phyloP scores from a whole-genome alignment of 108 stramenopile species.

The Mediolabrus comicus region DNA sequence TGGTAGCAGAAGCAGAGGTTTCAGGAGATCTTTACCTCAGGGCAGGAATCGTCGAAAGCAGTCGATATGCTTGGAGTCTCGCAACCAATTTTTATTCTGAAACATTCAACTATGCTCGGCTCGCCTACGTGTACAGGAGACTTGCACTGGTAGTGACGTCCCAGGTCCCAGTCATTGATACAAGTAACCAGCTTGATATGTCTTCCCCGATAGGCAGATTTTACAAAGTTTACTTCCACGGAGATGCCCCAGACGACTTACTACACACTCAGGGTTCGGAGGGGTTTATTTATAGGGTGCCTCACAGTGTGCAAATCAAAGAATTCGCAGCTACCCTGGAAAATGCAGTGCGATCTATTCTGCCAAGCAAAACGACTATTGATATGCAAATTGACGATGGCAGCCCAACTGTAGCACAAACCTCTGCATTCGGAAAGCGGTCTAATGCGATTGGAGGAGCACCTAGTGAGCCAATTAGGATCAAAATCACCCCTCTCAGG shows the following conservation, averaged over 20 bases:
- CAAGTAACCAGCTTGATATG: slow-evolving; percentile 64
- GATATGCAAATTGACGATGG: slow-evolving; percentile 86
- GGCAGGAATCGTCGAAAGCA: slow-evolving; percentile 81
- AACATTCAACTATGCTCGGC: slow-evolving; percentile 78
- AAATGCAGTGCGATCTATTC: slow-evolving; percentile 65
- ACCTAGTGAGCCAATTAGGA: slow-evolving; percentile 71
- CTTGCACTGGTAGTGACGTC: slow-evolving; percentile 71
- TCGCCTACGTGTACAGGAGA: slow-evolving; percentile 64
- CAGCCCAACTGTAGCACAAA: slow-evolving; percentile 38
- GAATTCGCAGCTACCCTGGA: slow-evolving; percentile 70
- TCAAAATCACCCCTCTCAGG: slow-evolving; percentile 86
- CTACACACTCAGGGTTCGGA: slow-evolving; percentile 58
- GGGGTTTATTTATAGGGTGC: slow-evolving; percentile 79
- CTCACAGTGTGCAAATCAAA: slow-evolving; percentile 56
- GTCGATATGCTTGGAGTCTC: slow-evolving; percentile 74
- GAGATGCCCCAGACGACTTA: slow-evolving; percentile 87
- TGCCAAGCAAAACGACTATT: slow-evolving; percentile 79
- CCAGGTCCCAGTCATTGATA: slow-evolving; percentile 73
- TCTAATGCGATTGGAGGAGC: slow-evolving; percentile 54
- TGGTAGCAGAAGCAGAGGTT: slow-evolving; percentile 84
- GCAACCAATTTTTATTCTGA: slow-evolving; percentile 78
- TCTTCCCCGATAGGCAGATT: slow-evolving; percentile 77
- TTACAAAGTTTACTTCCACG: slow-evolving; percentile 89
- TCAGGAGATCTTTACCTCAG: slow-evolving; percentile 77
- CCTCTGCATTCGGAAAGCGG: slow-evolving; percentile 21